Percentiles rank a stretch among this genome's conserved stretches.
phyloP scores from a whole-genome alignment of 495 filamentous ascomycete species.

The Penicillium salamii region DNA sequence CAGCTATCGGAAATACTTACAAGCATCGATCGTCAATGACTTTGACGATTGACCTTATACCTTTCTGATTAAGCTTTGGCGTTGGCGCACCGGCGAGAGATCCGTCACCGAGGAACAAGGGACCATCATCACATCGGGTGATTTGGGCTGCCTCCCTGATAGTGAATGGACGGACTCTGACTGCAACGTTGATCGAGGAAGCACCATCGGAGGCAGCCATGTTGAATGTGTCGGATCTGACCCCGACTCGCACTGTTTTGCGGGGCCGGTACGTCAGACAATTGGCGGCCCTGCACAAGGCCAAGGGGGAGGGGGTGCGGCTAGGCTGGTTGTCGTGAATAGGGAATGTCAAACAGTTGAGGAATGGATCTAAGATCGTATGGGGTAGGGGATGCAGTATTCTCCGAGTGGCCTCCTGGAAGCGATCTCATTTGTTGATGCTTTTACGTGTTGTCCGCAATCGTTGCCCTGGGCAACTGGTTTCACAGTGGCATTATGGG shows the following conservation, averaged over 20 bases:
- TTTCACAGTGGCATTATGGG: constrained; percentile 11
- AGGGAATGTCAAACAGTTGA: constrained; percentile 20
- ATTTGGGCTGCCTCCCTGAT: constrained; percentile 64
- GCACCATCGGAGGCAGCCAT: constrained; percentile 59
- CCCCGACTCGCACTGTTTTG: constrained; percentile 14
- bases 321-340: constrained; percentile 15
- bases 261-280: constrained; percentile 22
- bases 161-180: constrained; percentile 92
- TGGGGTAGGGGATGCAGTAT: constrained; percentile 31
- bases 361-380: constrained; percentile 27
- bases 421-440: constrained; percentile 39
- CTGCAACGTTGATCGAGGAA: constrained; percentile 67
- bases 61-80: constrained; percentile 82
- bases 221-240: constrained; percentile 19
- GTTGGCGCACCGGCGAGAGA: constrained; percentile 78
- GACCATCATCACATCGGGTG: constrained; percentile 77
- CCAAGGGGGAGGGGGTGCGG: constrained; percentile 5
- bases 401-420: constrained; percentile 26
- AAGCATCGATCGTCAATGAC: constrained; percentile 94
- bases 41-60: constrained; percentile 88
- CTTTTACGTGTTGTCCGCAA: constrained; percentile 23
- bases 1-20: constrained; percentile 53
- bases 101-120: constrained; percentile 91
- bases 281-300: constrained; percentile 21
- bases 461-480: constrained; percentile 42